Evolutionary conservation across 1,139 yeast genomes (phyloP).

Genomic region (Nadsonia starkeyi-henricii): DNA sequence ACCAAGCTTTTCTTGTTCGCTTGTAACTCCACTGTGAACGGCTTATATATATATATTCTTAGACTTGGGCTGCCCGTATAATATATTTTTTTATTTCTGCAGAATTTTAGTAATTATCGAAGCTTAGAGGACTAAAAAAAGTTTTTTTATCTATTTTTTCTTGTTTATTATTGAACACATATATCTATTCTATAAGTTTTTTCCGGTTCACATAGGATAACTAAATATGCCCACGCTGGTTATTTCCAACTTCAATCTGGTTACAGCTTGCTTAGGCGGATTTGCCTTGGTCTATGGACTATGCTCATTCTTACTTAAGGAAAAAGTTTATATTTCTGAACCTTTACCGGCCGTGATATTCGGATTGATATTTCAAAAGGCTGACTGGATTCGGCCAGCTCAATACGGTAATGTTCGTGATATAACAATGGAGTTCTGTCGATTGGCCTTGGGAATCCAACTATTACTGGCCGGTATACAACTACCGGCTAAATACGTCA

Average conservation of each 20-base stretch:
- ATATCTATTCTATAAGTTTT: too few species aligned
- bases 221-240: conserved; percentile 8
- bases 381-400: conserved; percentile 16
- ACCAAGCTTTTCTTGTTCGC: too few species aligned
- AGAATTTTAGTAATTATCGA: too few species aligned
- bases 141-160: too few species aligned
- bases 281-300: conserved; percentile 19
- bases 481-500: conserved; percentile 28
- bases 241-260: conserved; percentile 17
- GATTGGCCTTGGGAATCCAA: conserved; percentile 30
- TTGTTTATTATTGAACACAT: too few species aligned
- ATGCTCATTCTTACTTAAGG: conserved; percentile 17
- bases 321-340: conserved; percentile 19
- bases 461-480: conserved; percentile 30
- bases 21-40: too few species aligned
- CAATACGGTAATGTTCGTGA: conserved; percentile 13
- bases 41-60: too few species aligned
- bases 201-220: too few species aligned
- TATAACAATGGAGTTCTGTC: conserved; percentile 24
- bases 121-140: too few species aligned
- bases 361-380: conserved; percentile 18
- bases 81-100: too few species aligned
- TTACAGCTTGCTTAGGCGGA: conserved; percentile 20
- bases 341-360: conserved; percentile 20
- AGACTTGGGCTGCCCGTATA: too few species aligned